Evolutionary conservation across 2,329 filamentous ascomycete species (phyloP).

Genomic region (Microdochium paspali): DNA sequence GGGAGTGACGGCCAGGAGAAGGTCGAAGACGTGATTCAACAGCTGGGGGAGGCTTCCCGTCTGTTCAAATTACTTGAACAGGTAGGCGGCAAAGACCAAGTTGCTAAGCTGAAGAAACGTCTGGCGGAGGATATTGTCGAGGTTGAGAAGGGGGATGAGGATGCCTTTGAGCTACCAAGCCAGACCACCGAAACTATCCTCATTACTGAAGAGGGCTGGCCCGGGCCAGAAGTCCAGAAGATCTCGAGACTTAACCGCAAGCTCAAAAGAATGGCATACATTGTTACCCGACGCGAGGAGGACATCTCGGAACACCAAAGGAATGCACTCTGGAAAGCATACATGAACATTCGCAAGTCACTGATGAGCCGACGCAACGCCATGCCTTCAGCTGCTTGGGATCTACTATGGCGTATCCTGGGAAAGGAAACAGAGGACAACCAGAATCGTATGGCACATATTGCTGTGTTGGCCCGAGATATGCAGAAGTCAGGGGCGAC

Average conservation of each 20-base stretch:
- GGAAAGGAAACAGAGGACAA: conserved; percentile 40
- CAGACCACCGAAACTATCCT: neutral
- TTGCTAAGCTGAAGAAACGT: conserved; percentile 18
- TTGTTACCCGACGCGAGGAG: neutral
- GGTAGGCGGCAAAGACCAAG: conserved; percentile 16
- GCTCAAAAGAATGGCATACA: neutral
- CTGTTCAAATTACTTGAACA: conserved; percentile 16
- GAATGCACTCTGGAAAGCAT: conserved; percentile 33
- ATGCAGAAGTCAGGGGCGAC: conserved; percentile 49
- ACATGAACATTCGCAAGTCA: conserved; percentile 32
- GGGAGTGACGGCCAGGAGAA: conserved; percentile 23
- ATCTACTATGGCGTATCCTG: conserved; percentile 55
- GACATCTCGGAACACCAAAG: conserved; percentile 1
- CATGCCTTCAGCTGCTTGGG: conserved; percentile 53
- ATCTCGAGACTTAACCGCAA: neutral
- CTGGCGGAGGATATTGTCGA: conserved; percentile 1
- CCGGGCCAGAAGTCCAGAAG: neutral
- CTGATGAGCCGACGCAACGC: conserved; percentile 37
- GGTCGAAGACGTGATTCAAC: conserved; percentile 26
- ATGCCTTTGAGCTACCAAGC: neutral
- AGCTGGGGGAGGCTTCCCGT: conserved; percentile 17
- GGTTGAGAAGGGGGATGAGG: neutral
- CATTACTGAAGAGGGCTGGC: neutral
- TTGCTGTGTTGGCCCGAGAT: conserved; percentile 55
- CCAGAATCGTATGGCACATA: conserved; percentile 47